These are phyloP conservation scores for Flueggea neowawraea DNA, from an alignment of 441 rosid species.

Conservation along the genomic window DNA sequence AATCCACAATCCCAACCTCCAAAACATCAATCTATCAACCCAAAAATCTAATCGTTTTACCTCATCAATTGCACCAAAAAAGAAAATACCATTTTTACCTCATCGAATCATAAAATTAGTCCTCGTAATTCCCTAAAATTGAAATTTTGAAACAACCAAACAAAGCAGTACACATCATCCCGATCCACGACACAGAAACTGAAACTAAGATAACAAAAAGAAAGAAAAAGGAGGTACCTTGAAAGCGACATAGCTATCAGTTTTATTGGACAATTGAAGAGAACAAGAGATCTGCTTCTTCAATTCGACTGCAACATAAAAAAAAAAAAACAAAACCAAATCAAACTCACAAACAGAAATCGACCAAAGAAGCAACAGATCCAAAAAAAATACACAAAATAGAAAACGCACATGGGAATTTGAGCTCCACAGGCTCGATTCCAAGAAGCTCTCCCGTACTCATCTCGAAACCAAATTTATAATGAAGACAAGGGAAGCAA, in stretches of 20 bases:
- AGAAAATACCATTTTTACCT: too few relatives aligned
- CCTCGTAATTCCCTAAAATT: too few relatives aligned
- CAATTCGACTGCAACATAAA: constrained; percentile 48
- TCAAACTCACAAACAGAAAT: background rate
- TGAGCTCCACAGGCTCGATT: constrained; percentile 71
- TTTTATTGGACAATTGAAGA: constrained; percentile 60
- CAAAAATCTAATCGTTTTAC: too few relatives aligned
- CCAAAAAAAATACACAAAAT: too few relatives aligned
- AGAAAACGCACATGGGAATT: constrained; percentile 48
- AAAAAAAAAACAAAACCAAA: background rate
- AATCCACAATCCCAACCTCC: too few relatives aligned
- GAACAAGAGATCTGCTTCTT: constrained; percentile 89
- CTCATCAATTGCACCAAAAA: too few relatives aligned
- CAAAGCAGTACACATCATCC: background rate
- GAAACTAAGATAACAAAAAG: background rate
- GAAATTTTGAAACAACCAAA: too few relatives aligned
- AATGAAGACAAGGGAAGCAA: too few relatives aligned
- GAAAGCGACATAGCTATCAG: constrained; percentile 66
- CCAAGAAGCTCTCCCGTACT: constrained; percentile 61
- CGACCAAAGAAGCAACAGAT: too few relatives aligned
- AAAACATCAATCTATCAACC: too few relatives aligned
- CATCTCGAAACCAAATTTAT: constrained; percentile 23
- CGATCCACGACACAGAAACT: background rate
- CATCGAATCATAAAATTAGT: too few relatives aligned
- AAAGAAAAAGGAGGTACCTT: constrained; percentile 35